Evolutionary conservation across 202 grass and related monocot species (phyloP), one percentile per base, ranked within the genome.

Genomic region (Schoenoplectus tabernaemontani): DNA sequence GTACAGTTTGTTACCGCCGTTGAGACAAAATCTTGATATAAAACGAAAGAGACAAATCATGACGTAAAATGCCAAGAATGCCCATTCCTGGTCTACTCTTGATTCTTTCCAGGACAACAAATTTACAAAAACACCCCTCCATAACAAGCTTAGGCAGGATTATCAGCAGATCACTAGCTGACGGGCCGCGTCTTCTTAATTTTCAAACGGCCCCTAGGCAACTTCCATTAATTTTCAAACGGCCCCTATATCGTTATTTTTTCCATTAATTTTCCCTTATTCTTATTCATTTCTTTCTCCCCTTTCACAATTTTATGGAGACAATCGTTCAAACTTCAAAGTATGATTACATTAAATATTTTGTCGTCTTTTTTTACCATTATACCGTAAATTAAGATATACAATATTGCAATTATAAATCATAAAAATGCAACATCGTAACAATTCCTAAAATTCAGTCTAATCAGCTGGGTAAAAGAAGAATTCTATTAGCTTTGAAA

Each of bases 1-100:
- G 77, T 64, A 64, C 77, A 59, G 77, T 46, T 80, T 80, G 77
- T 63, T 80, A 47, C 39, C 4, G 37, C 37, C 68, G 57, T 54
- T 60, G 77, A 33, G 64, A 43, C 37, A 66, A 43, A 68, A 43
- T 68, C 9, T 67, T 43, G 36, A 37, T 59, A 46, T 46, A 13
- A 50, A 2, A 6, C 47, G 16, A 50, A 53, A 51, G 17, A 28
- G 47, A 74, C 42, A 28, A 48, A 47, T 26, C 15, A 11, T 37
- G 51, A 41, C 16, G 22, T 62, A 9, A 47, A 80, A 48, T 64
- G 59, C 7, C 77, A 46, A 80, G 77, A 80, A 80, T 80, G 12
- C 34, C 57, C 77, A 9, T 34, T 16, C 12, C 24, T 57, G 76
- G 53, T 74, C 69, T 51, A 60, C 4, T 38, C 5, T 60, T 51